Percentiles rank a stretch among this genome's conserved stretches.
Evolutionary conservation across 768 basidiomycete species (phyloP).

Genomic region (Hydnum rufescens): DNA sequence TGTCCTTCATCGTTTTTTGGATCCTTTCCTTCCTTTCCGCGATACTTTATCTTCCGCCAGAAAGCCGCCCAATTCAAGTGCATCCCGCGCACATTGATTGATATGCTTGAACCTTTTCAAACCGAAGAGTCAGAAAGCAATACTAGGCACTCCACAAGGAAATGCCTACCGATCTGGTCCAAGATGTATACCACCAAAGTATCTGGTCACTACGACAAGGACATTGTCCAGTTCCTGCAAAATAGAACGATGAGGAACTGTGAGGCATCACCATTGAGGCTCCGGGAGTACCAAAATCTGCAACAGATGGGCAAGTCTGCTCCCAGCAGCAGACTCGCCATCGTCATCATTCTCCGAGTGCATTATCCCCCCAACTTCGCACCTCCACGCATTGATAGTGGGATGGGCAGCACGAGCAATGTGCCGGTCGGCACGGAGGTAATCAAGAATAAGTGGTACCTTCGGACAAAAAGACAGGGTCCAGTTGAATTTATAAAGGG

Average conservation of each 20-base stretch:
- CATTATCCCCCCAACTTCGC: slow-evolving; percentile 40
- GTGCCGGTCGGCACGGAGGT: slow-evolving; percentile 49
- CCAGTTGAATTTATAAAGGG: slow-evolving; percentile 12
- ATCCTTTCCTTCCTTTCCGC: slow-evolving; percentile 5
- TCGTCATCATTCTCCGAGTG: slow-evolving; percentile 93
- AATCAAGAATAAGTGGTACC: slow-evolving; percentile 47
- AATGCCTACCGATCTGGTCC: slow-evolving; percentile 40
- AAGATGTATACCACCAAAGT: slow-evolving; percentile 81
- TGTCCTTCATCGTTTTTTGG: not conserved
- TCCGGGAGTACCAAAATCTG: slow-evolving; percentile 48
- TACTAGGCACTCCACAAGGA: not conserved
- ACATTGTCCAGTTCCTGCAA: slow-evolving; percentile 60
- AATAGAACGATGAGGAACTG: slow-evolving; percentile 1
- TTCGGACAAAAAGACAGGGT: slow-evolving; percentile 7
- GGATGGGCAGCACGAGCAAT: slow-evolving; percentile 63
- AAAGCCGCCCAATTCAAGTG: slow-evolving; percentile 75
- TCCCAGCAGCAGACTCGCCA: slow-evolving; percentile 84
- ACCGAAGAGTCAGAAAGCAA: not conserved
- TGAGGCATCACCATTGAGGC: not conserved
- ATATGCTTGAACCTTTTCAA: slow-evolving; percentile 41
- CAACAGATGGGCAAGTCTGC: slow-evolving; percentile 72
- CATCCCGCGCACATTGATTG: slow-evolving; percentile 85
- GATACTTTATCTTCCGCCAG: slow-evolving; percentile 27
- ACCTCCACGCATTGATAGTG: slow-evolving; percentile 67
- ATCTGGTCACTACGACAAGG: slow-evolving; percentile 79